These are phyloP conservation scores for Diplogelasinospora grovesii DNA, from an alignment of 495 filamentous ascomycete genomes.

Conservation along the genomic window DNA sequence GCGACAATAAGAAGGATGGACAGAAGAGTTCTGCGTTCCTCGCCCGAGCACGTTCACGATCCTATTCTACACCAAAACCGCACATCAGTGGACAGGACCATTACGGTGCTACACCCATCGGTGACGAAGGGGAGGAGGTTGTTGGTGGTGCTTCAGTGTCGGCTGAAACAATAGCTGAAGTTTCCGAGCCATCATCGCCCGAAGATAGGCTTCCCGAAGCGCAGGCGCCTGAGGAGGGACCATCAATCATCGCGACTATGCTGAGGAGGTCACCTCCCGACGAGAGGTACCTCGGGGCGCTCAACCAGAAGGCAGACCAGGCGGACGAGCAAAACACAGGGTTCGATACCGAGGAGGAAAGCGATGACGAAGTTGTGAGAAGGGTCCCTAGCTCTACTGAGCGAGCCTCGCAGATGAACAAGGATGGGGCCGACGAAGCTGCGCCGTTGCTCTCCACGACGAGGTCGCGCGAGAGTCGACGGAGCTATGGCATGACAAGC, in stretches of 20 bases:
- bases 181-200: slow-evolving; percentile 54
- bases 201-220: slow-evolving; percentile 25
- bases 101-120: too few relatives aligned
- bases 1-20: slow-evolving; percentile 39
- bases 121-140: slow-evolving; percentile 9
- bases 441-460: slow-evolving; percentile 32
- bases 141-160: slow-evolving; percentile 9
- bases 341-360: slow-evolving; percentile 20
- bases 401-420: slow-evolving; percentile 1
- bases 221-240: slow-evolving; percentile 30
- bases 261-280: slow-evolving; percentile 48
- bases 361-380: slow-evolving; percentile 8
- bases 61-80: slow-evolving; percentile 16
- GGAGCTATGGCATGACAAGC: slow-evolving; percentile 20
- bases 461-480: slow-evolving; percentile 18
- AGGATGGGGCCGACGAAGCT: slow-evolving; percentile 22
- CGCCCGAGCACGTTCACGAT: slow-evolving; percentile 26
- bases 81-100: slow-evolving; percentile 21
- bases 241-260: slow-evolving; percentile 59
- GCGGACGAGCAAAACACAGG: slow-evolving; percentile 13
- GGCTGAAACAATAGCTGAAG: slow-evolving; percentile 49
- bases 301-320: slow-evolving; percentile 11
- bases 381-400: slow-evolving; percentile 1
- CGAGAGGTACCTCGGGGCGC: slow-evolving; percentile 7
- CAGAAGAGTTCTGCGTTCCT: slow-evolving; percentile 37